Evolutionary conservation across 169 alveolate species (phyloP), one percentile per base, ranked within the genome.

Genomic region (Babesia sp.): DNA sequence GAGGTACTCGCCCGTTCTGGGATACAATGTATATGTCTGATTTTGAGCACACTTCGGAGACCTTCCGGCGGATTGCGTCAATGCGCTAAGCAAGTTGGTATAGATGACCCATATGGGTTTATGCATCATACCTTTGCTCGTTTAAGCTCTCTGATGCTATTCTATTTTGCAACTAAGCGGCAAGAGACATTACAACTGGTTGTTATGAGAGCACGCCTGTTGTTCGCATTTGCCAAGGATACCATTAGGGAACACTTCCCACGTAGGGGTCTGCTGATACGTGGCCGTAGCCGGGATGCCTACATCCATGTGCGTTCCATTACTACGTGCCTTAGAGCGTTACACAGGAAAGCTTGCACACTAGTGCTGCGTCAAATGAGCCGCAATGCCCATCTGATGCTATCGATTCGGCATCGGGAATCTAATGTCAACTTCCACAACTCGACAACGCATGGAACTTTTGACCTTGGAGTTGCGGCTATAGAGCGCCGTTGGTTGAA

Each of bases 341-440:
- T 64, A 2, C 34, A 1, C 1, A n/a, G 24, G 2, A 4, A 20
- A 5, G 59, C 61, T 22, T 34, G 48, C 41, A 20, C 57, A 8
- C 5, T 11, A 31, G 26, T n/a, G 3, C 22, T 46, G 29, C 14
- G 36, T 28, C 26, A 2, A 0, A 3, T 50, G 34, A 1, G 74
- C 12, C 4, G 31, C 28, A 64, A 64, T n/a, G 22, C 39, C 20
- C 74, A 64, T 22, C 33, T 64, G 61, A 16, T 12, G 61, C 12
- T 64, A 29, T 24, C 53, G 16, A 33, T 45, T 24, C 59, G 74
- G 29, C 59, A 29, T 31, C 63, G 29, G 4, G 63, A 16, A 20
- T 0, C 50, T 24, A 2, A 42, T 3, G 46, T 64, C 18, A 64
- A 64, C 74, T 64, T 64, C 74, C 74, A 64, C 51, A 64, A 29